Percentiles rank a stretch among this genome's conserved stretches.
Evolutionary conservation across 805 yeast species (phyloP).

Genomic region (Metschnikowia aberdeeniae): DNA sequence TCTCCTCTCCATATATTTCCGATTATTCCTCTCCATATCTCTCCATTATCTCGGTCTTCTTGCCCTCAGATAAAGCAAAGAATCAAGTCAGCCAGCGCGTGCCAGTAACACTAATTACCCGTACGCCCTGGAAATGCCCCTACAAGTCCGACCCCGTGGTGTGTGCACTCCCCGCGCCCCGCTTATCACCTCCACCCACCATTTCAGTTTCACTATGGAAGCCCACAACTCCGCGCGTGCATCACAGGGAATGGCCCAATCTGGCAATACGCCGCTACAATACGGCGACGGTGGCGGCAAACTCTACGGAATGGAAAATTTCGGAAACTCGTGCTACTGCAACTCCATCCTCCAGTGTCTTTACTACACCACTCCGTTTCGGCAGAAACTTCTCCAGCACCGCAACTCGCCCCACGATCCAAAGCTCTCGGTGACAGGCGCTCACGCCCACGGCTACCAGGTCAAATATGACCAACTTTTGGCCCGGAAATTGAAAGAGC

Average conservation of each 20-base stretch:
- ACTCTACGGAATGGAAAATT: conserved; percentile 77
- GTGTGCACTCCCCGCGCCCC: conserved; percentile 1
- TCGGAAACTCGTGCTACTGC: conserved; percentile 91
- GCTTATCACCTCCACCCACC: conserved; percentile 1
- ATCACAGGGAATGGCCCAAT: too few species aligned
- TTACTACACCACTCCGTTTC: conserved; percentile 67
- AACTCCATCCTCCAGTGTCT: conserved; percentile 89
- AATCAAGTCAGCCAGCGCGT: too few species aligned
- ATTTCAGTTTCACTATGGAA: background rate
- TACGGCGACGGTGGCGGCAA: conserved; percentile 64
- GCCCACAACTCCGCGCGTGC: background rate
- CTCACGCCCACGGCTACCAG: conserved; percentile 33
- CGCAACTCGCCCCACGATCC: conserved; percentile 30
- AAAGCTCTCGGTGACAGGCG: conserved; percentile 27
- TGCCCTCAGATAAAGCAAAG: too few species aligned
- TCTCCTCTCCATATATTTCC: too few species aligned
- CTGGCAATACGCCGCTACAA: background rate
- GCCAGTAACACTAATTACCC: too few species aligned
- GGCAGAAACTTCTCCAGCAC: conserved; percentile 44
- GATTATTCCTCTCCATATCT: too few species aligned
- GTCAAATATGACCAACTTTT: conserved; percentile 38
- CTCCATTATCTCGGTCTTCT: too few species aligned
- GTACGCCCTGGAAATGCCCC: background rate
- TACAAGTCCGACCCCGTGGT: background rate
- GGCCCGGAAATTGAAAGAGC: conserved; percentile 32